phyloP scores from a whole-genome alignment of 345 rosid species.

The Carallia pectinifolia region DNA sequence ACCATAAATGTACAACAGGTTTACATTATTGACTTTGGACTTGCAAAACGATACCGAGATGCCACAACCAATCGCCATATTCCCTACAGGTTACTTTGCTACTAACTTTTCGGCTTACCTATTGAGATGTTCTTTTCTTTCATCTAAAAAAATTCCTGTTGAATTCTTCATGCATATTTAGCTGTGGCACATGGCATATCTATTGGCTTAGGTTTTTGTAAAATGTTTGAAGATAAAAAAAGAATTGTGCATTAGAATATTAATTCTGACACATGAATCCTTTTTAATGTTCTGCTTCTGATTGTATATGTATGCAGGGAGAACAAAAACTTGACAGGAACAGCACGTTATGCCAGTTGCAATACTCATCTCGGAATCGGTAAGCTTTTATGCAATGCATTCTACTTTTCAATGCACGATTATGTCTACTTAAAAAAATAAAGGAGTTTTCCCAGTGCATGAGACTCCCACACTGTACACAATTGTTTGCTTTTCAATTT shows the following conservation, averaged over 20 bases:
- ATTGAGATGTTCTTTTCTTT: not conserved
- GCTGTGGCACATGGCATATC: not conserved
- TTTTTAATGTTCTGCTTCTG: not conserved
- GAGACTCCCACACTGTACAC: too few relatives aligned
- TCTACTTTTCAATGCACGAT: not conserved
- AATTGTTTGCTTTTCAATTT: not conserved
- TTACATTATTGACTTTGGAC: conserved; percentile 84
- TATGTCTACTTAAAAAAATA: too few relatives aligned
- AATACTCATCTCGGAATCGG: conserved; percentile 99
- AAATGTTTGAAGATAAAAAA: not conserved
- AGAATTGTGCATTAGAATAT: not conserved
- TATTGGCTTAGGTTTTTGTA: not conserved
- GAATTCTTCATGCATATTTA: not conserved
- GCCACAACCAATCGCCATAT: conserved; percentile 78
- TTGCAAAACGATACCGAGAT: conserved; percentile 82
- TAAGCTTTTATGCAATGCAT: conserved; percentile 23
- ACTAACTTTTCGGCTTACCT: not conserved
- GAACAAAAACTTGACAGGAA: conserved; percentile 91
- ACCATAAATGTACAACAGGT: conserved; percentile 45
- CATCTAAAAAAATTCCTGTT: not conserved
- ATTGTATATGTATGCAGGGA: conserved; percentile 47
- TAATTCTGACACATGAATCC: not conserved
- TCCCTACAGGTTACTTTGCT: conserved; percentile 60
- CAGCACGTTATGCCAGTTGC: conserved; percentile 97
- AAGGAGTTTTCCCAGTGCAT: too few relatives aligned